A percentile compares a stretch with the other conserved stretches of the same genome.
phyloP scores from a whole-genome alignment of 345 rosid genomes.

The Litchi chinensis region DNA sequence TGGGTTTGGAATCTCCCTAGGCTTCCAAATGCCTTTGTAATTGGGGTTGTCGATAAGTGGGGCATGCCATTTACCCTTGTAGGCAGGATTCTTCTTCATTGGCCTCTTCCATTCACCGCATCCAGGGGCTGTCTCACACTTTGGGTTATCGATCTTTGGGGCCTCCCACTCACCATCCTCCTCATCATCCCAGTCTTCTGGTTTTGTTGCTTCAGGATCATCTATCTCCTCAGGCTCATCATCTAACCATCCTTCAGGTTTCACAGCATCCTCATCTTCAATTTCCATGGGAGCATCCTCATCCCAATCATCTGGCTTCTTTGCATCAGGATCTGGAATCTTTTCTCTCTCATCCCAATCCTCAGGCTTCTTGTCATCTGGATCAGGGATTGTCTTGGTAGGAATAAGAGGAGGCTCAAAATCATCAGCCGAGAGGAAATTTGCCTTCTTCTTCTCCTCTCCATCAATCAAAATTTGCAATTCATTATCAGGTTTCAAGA shows the following conservation, averaged over 20 bases:
- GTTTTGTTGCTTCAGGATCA: constrained; percentile 85
- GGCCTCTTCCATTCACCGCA: constrained; percentile 95
- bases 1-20: constrained; percentile 80
- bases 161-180: constrained; percentile 97
- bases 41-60: constrained; percentile 82
- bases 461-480: constrained; percentile 68
- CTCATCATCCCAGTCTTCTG: constrained; percentile 95
- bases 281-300: constrained; percentile 95
- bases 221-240: constrained; percentile 91
- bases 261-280: constrained; percentile 76
- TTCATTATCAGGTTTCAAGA: constrained; percentile 73
- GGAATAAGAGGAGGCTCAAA: constrained; percentile 85
- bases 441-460: constrained; percentile 78
- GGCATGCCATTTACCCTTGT: constrained; percentile 86
- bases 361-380: constrained; percentile 87
- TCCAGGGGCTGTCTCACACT: constrained; percentile 73
- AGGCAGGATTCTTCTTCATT: constrained; percentile 76
- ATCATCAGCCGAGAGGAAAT: constrained; percentile 69
- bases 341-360: constrained; percentile 89
- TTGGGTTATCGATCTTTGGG: constrained; percentile 82
- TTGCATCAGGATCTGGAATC: constrained; percentile 73
- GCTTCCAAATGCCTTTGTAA: constrained; percentile 89
- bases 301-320: constrained; percentile 90
- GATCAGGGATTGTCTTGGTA: constrained; percentile 80
- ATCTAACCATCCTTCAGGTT: constrained; percentile 92